Conservation (phyloP, 2,329 filamentous ascomycete species). For the Eutypa lata region DNA sequence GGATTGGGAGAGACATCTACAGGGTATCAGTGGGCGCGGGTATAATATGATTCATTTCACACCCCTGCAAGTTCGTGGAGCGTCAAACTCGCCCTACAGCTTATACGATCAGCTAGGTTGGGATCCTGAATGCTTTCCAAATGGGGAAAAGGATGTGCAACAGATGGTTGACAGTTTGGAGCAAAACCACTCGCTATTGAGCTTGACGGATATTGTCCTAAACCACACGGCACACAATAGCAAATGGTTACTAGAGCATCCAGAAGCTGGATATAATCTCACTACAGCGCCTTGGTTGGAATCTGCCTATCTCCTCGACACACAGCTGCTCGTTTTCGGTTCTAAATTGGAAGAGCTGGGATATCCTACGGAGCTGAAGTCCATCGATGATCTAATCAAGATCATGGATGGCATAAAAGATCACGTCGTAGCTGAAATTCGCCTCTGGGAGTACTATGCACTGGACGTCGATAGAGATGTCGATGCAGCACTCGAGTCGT, state of each 20-base stretch:
- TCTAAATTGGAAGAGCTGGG: conserved; percentile 66
- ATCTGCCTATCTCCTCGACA: conserved; percentile 60
- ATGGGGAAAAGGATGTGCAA: conserved; percentile 78
- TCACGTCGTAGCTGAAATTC: conserved; percentile 72
- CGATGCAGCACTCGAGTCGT: conserved; percentile 66
- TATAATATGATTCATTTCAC: conserved; percentile 99
- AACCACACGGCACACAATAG: conserved; percentile 98
- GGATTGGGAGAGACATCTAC: conserved; percentile 87
- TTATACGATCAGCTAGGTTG: conserved; percentile 89
- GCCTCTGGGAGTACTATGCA: conserved; percentile 92
- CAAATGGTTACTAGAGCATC: conserved; percentile 89
- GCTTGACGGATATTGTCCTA: conserved; percentile 93
- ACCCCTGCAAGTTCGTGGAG: conserved; percentile 81
- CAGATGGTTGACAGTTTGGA: conserved; percentile 79
- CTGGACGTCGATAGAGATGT: conserved; percentile 74
- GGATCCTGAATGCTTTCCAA: conserved; percentile 77
- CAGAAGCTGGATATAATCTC: conserved; percentile 92
- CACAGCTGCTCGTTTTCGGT: conserved; percentile 70
- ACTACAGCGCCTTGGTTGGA: conserved; percentile 79
- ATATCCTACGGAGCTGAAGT: conserved; percentile 71
- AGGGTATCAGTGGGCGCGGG: conserved; percentile 82
- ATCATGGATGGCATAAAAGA: conserved; percentile 84
- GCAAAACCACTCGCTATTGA: conserved; percentile 77
- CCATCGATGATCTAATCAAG: conserved; percentile 67
- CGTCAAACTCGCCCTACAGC: conserved; percentile 95